A percentile compares a stretch with the other conserved stretches of the same genome.
Conservation (phyloP, 305 asterid species). For the Fraxinus albicans region DNA sequence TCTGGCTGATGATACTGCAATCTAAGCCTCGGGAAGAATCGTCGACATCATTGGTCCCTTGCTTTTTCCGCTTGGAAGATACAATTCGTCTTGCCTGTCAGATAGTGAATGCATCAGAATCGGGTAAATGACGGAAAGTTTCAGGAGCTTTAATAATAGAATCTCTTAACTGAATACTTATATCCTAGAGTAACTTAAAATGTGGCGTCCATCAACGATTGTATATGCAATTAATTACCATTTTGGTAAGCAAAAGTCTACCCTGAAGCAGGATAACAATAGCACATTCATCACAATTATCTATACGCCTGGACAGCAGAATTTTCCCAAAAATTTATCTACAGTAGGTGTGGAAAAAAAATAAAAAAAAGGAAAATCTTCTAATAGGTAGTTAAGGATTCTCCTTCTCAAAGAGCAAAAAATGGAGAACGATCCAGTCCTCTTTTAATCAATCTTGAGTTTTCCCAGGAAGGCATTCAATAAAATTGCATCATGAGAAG, state of each 20-base stretch:
- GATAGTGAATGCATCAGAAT: constrained; percentile 14
- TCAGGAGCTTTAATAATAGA: neutral
- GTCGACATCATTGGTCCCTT: constrained; percentile 30
- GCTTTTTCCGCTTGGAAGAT: constrained; percentile 46
- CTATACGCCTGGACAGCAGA: neutral
- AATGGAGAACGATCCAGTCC: neutral
- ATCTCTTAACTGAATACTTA: neutral
- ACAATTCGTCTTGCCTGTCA: constrained; percentile 65
- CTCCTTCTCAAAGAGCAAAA: neutral
- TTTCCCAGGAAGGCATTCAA: neutral
- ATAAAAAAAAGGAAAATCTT: neutral
- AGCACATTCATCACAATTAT: neutral
- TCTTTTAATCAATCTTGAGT: neutral
- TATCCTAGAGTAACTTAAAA: neutral
- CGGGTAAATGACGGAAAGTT: neutral
- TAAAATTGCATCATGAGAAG: neutral
- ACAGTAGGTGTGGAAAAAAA: neutral
- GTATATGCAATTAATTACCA: neutral
- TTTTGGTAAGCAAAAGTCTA: neutral
- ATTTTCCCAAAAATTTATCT: neutral
- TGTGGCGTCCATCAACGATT: neutral
- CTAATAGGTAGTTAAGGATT: neutral
- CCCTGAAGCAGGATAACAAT: neutral
- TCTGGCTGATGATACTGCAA: constrained; percentile 8
- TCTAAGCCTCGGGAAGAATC: constrained; percentile 20